phyloP scores from a whole-genome alignment of 352 stramenopile genomes.

The Phytophthora megakarya region DNA sequence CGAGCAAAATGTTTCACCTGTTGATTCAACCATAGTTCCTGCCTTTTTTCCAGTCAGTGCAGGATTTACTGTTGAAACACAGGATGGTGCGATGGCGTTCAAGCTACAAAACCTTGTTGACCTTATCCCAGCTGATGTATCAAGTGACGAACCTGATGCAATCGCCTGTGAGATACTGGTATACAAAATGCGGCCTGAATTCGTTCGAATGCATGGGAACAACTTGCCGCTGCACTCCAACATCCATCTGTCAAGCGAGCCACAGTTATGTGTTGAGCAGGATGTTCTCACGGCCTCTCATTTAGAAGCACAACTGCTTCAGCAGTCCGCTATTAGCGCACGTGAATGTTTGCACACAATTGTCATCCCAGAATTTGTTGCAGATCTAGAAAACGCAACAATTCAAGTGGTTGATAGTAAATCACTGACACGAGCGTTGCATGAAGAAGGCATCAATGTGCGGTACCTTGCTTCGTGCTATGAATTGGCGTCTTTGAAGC shows the following conservation, averaged over 20 bases:
- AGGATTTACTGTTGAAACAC: conserved; percentile 18
- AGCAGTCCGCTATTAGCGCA: conserved; percentile 41
- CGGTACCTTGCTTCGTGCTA: conserved; percentile 64
- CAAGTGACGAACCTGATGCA: conserved; percentile 12
- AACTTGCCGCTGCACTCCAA: conserved; percentile 48
- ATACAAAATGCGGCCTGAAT: conserved; percentile 57
- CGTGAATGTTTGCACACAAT: conserved; percentile 45
- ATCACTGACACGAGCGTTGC: conserved; percentile 47
- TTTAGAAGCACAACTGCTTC: conserved; percentile 40
- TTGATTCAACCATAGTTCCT: background rate
- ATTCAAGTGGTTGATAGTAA: conserved; percentile 42
- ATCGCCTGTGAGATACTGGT: conserved; percentile 18
- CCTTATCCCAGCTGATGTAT: conserved; percentile 41
- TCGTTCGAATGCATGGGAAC: conserved; percentile 44
- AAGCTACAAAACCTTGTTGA: conserved; percentile 39
- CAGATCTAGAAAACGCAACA: conserved; percentile 39
- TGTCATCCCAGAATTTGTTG: conserved; percentile 55
- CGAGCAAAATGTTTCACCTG: background rate
- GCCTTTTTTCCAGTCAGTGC: conserved; percentile 28
- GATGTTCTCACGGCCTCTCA: conserved; percentile 9
- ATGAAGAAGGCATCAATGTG: conserved; percentile 62
- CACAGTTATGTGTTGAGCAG: background rate
- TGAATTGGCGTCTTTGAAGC: conserved; percentile 45
- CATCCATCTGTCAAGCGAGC: conserved; percentile 17
- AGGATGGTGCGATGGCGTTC: conserved; percentile 7